A percentile compares a stretch with the other conserved stretches of the same genome.
These are phyloP conservation scores for Effrenium voratum DNA, from an alignment of 73 alveolate genomes.

Conservation along the genomic window DNA sequence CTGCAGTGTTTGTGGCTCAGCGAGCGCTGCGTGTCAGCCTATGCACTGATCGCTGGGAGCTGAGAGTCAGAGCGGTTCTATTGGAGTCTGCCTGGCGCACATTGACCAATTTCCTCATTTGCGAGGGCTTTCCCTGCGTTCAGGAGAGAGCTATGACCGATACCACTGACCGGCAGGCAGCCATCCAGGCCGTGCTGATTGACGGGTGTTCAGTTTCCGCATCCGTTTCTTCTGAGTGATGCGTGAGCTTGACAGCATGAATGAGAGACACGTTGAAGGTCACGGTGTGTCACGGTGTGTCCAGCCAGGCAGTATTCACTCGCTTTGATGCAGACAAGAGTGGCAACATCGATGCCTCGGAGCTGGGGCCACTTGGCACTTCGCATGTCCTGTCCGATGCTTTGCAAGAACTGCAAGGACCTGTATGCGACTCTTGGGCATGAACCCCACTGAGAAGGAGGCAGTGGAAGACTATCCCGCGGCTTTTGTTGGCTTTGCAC, in stretches of 20 bases:
- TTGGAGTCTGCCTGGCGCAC: too few relatives aligned
- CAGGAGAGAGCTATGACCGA: too few relatives aligned
- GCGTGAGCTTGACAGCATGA: too few relatives aligned
- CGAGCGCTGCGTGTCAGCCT: neutral
- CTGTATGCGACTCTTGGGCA: conserved; percentile 85
- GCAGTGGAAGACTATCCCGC: neutral
- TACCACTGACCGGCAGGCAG: too few relatives aligned
- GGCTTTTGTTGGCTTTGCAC: neutral
- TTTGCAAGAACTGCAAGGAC: neutral
- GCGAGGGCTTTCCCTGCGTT: too few relatives aligned
- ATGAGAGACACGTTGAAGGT: too few relatives aligned
- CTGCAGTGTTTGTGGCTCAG: neutral
- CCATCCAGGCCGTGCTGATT: too few relatives aligned
- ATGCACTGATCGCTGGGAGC: neutral
- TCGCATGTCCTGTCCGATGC: neutral
- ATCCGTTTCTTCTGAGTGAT: too few relatives aligned
- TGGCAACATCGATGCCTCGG: conserved; percentile 60
- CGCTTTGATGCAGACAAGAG: conserved; percentile 88
- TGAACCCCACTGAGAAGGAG: conserved; percentile 86
- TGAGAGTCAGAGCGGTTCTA: neutral
- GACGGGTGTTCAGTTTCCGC: too few relatives aligned
- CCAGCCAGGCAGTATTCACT: conserved; percentile 79
- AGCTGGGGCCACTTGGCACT: conserved; percentile 39
- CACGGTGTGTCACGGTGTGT: too few relatives aligned
- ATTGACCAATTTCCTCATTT: too few relatives aligned